Evolutionary conservation across 768 basidiomycete species (phyloP), one percentile per base, ranked within the genome.

Genomic region (Pulveroboletus sp.): DNA sequence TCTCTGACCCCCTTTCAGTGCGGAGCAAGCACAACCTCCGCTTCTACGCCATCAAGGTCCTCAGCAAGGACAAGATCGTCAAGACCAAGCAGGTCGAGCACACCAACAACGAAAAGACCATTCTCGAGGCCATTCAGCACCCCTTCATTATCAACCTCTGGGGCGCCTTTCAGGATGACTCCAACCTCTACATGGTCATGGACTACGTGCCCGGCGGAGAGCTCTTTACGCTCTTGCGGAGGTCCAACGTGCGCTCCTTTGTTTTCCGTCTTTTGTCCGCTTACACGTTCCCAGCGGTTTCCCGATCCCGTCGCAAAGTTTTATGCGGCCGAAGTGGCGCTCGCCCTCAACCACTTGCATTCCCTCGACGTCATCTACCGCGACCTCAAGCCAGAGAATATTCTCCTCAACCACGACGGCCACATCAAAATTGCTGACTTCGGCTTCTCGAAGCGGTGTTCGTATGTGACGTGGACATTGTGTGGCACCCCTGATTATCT

Each of bases 401-500:
- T 97, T 41, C 78, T 97, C 26, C 80, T 97, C 44, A 91, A 88
- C 54, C 77, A 83, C n/a, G 93, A 96, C 63, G 94, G 94, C 0
- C 93, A 97, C 67, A 92, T 97, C 71, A 96, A 95, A 70, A 85
- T 97, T 29, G 92, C 93, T 14, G 94, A 97, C 65, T 97, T 97
- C 60, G 94, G 94, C 13, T 96, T 97, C 63, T 93, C 96, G 6
- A 98, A 98, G 64, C 73, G 78, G 32, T 93, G 94, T 55, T 77
- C 82, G 44, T 86, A 83, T 39, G 85, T 88, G 31, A 96, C 93
- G 11, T 97, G 89, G 83, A 99, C 96, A 30, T 75, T 99, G 20
- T 99, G 96, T 55, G 92, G 92, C 30, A 95, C 93, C 0, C 93
- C 92, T 2, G 93, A 95, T 68, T 99, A 99, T 64, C 86, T 98